Evolutionary conservation across 2,329 filamentous ascomycete genomes (phyloP).

Genomic region (Diaporthe aspalathi): DNA sequence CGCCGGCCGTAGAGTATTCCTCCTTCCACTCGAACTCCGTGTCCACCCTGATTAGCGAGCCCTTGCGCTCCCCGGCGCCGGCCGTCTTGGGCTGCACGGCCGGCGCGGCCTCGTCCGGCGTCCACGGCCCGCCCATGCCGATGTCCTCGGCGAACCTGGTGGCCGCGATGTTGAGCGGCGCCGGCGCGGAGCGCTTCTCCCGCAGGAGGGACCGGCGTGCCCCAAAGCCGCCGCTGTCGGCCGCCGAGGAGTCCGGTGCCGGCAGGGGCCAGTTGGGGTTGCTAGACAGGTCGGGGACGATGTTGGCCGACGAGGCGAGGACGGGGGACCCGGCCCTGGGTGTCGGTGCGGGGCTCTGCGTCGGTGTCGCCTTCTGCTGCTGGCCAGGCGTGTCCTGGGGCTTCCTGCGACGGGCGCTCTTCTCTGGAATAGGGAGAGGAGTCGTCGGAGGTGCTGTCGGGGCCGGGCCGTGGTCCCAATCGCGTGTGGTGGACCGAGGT

Average conservation of each 20-base stretch:
- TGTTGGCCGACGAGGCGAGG: constrained; percentile 33
- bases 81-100: constrained; percentile 14
- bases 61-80: not conserved
- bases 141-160: constrained; percentile 32
- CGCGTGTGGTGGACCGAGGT: not conserved
- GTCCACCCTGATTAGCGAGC: constrained; percentile 19
- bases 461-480: constrained; percentile 36
- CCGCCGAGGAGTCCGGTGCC: constrained; percentile 3
- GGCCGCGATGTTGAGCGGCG: constrained; percentile 38
- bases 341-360: constrained; percentile 24
- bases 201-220: constrained; percentile 15
- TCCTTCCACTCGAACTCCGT: constrained; percentile 28
- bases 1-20: constrained; percentile 11
- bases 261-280: constrained; percentile 39
- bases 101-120: not conserved
- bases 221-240: constrained; percentile 24
- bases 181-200: constrained; percentile 33
- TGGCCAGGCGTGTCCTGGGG: not conserved
- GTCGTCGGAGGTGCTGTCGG: constrained; percentile 34
- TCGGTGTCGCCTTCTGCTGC: constrained; percentile 9
- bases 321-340: constrained; percentile 27
- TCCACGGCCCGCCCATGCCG: constrained; percentile 26
- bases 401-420: constrained; percentile 27
- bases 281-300: constrained; percentile 20
- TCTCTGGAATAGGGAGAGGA: constrained; percentile 36